Base-by-base conservation (phyloP, 2,329 filamentous ascomycete species). In the Diaporthe capsici region DNA sequence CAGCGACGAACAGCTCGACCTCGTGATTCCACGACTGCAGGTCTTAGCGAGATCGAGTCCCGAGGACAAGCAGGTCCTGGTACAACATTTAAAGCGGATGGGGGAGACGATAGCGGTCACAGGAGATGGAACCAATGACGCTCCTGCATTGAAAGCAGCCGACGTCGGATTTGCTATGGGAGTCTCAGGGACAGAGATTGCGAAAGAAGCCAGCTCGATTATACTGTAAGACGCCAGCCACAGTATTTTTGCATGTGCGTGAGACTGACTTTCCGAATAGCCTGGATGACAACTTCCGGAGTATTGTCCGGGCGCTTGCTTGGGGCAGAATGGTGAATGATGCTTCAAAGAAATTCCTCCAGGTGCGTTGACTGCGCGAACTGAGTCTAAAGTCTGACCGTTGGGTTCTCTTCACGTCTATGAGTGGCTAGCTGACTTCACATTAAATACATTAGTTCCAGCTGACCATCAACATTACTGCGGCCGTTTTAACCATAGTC, bases 81-180 rank as follows among this genome's bases (percentile, higher is more conserved):
- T 90, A 9, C 82, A 83, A n/a, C 83, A 84, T 39, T 84, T 90
- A 25, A 88, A 87, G 79, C 55, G 71, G 8, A 72, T 77, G 20
- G 76, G 77, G 37, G 73, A 80, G 13, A 76, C 83, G 0, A 87
- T 89, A 1, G 88, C 88, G 13, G 88, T 90, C 1, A 92, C 91
- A 17, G 91, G 91, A 20, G 91, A 92, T 78, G 91, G 90, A 31
- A 31, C 90, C 6, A 92, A 92, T 74, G 91, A 92, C 77, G 90
- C 89, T 0, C 88, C 90, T 9, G 90, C 90, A 20, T 82, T 92
- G 72, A 91, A 90, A 78, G 89, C 89, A 75, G 90, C 91, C 3
- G 90, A 92, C 78, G 90, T 92, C 5, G 90, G 90, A 4, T 91
- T 92, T 78, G 90, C 89, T 13, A 92, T 92, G 90, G 90, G 90